These are phyloP conservation scores for Fusarium subtropicale DNA, from an alignment of 2,329 filamentous ascomycete species.

Conservation along the genomic window DNA sequence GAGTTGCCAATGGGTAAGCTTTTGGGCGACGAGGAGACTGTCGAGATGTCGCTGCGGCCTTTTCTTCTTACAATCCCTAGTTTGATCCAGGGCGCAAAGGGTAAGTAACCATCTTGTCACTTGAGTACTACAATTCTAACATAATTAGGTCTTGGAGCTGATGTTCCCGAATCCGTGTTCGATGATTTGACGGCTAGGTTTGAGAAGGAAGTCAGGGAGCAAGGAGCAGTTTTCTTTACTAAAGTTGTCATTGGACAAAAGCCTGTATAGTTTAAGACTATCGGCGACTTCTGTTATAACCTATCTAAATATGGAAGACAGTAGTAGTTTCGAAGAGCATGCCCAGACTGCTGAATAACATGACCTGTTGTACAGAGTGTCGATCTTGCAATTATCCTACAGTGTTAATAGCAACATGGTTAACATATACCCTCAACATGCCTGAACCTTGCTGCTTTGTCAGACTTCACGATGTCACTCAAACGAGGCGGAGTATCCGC, in stretches of 20 bases:
- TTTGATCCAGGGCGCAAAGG: slow-evolving; percentile 6
- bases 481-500: background rate
- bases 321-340: background rate
- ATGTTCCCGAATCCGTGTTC: background rate
- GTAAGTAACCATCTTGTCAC: background rate
- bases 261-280: background rate
- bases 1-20: slow-evolving; percentile 21
- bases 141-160: background rate
- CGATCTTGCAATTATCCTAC: background rate
- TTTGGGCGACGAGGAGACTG: background rate
- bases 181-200: slow-evolving; percentile 16
- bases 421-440: background rate
- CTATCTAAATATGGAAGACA: background rate
- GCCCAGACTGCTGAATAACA: background rate
- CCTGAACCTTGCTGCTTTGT: background rate
- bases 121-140: background rate
- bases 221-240: slow-evolving; percentile 8
- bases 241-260: slow-evolving; percentile 12
- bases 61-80: slow-evolving; percentile 20
- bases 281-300: background rate
- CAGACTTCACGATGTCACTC: background rate
- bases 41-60: slow-evolving; percentile 1
- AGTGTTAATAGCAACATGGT: background rate
- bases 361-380: background rate
- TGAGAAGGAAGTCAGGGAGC: slow-evolving; percentile 16